Conservation (phyloP, 208 protist genomes). For the Crithidia bombi region DNA sequence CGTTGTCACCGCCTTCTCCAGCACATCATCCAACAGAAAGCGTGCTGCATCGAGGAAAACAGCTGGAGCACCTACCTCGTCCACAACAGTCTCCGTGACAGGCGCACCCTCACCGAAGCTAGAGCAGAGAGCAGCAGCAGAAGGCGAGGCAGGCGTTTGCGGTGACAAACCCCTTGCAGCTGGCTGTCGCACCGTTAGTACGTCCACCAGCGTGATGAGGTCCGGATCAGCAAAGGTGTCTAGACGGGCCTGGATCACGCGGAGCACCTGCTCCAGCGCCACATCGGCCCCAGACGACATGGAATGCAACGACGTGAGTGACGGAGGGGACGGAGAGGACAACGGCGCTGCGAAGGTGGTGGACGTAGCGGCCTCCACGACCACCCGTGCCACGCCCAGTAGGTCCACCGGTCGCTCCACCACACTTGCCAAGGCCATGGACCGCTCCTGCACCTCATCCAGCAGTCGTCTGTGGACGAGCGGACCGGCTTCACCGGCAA, state of each 20-base stretch:
- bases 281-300: slow-evolving; percentile 26
- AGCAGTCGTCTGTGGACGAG: slow-evolving; percentile 33
- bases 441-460: slow-evolving; percentile 48
- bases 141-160: not conserved
- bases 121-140: not conserved
- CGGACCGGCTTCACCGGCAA: slow-evolving; percentile 13
- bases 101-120: not conserved
- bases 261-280: slow-evolving; percentile 29
- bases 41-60: slow-evolving; percentile 19
- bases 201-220: slow-evolving; percentile 56
- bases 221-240: slow-evolving; percentile 54
- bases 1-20: slow-evolving; percentile 16
- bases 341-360: not conserved
- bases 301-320: not conserved
- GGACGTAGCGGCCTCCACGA: slow-evolving; percentile 34
- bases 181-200: slow-evolving; percentile 40
- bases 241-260: slow-evolving; percentile 44
- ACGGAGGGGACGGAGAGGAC: not conserved
- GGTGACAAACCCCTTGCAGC: not conserved
- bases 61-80: not conserved
- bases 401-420: slow-evolving; percentile 61
- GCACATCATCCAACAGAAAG: slow-evolving; percentile 26
- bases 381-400: slow-evolving; percentile 48
- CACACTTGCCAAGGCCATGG: slow-evolving; percentile 38
- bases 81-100: not conserved